These are phyloP conservation scores for Hygrophorus russula DNA, from an alignment of 768 basidiomycete species.

Conservation along the genomic window DNA sequence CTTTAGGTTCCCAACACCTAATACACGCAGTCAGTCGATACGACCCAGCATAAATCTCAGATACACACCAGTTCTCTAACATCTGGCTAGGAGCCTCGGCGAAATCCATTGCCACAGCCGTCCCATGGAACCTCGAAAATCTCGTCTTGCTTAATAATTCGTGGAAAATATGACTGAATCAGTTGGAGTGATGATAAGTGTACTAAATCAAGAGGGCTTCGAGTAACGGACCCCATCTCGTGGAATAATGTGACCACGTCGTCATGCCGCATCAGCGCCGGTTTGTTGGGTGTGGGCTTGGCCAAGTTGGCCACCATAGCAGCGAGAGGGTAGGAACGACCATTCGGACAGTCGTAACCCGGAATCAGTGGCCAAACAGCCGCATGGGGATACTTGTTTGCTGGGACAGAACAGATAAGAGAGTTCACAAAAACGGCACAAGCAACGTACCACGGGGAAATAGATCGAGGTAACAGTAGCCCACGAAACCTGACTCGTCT, in stretches of 20 bases:
- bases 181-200: too few relatives aligned
- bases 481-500: conserved; percentile 62
- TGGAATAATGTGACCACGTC: conserved; percentile 91
- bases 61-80: conserved; percentile 74
- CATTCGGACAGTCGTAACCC: conserved; percentile 47
- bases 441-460: conserved; percentile 59
- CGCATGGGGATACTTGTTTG: conserved; percentile 75
- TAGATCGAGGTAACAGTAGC: conserved; percentile 82
- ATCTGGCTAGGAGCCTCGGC: conserved; percentile 89
- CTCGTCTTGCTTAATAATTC: conserved; percentile 58
- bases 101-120: conserved; percentile 69
- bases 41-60: not conserved
- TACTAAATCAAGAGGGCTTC: too few relatives aligned
- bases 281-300: conserved; percentile 70
- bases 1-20: conserved; percentile 76
- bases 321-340: conserved; percentile 60
- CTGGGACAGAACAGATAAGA: conserved; percentile 21
- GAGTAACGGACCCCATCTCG: conserved; percentile 48
- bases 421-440: not conserved
- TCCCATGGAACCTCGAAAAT: conserved; percentile 76
- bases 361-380: conserved; percentile 73
- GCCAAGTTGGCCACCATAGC: conserved; percentile 91
- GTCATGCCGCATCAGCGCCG: conserved; percentile 78
- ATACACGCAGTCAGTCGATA: not conserved
- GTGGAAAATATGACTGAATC: conserved; percentile 43